Base-by-base conservation (phyloP, 257 asterid genomes). In the Mentha longifolia region DNA sequence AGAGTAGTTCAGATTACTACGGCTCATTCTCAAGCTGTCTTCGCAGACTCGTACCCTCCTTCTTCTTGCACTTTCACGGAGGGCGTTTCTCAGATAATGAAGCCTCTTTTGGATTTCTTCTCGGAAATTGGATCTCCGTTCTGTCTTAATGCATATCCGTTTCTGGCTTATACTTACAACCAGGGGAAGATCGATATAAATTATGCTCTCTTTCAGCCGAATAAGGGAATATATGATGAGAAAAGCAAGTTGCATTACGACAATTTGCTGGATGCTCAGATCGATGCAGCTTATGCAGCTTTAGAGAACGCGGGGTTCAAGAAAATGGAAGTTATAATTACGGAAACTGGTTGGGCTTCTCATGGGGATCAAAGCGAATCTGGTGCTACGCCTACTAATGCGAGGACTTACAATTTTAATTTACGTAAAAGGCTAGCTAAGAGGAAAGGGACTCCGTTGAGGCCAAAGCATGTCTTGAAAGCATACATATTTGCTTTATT, bases 311-410 rank as follows among this genome's bases (percentile, higher is more conserved):
- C 92, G 4, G 97, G 98, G 7, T 85, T 74, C 72, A 75, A 70
- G 39, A 85, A 86, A 56, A 92, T 95, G 97, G 98, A 95, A 71
- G 95, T 95, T 61, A 86, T 95, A 51, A 77, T 95, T 51, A 92
- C 99, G 0, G 99, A 95, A 79, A 95, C 99, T 1, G 99, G 99
- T 31, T 95, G 99, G 99, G 97, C 99, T 71, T 95, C 99, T 67
- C 83, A 66, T 55, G 99, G 99, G 31, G 99, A 84, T 66, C 87
- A 85, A 71, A 89, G 51, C 62, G 98, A 95, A 73, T 85, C 98
- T 56, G 96, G 91, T 57, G 99, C 99, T 11, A 89, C 92, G 0
- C 66, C 70, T 1, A 65, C 65, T 57, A 95, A 95, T 77, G 98
- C 99, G 2, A 86, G 90, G 85, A 92, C 90, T 0, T 95, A 87